Evolutionary conservation across 1,284 basidiomycete species (phyloP).

Genomic region (Neonothopanus nambi): DNA sequence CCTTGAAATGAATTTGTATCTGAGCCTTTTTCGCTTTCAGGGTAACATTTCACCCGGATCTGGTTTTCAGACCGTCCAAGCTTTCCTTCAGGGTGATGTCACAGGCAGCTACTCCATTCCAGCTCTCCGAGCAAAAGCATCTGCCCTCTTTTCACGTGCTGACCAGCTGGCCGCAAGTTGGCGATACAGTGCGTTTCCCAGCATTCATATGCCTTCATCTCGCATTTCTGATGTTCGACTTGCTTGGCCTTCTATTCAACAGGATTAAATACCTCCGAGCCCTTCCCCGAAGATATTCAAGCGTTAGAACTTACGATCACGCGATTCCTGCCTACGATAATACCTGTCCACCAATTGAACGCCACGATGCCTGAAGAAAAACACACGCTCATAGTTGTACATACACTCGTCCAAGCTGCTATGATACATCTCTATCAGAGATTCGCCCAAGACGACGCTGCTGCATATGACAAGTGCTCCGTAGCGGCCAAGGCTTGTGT

Average conservation of each 20-base stretch:
- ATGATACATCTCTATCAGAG: slow-evolving; percentile 65
- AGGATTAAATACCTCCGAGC: slow-evolving; percentile 44
- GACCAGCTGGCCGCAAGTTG: slow-evolving; percentile 58
- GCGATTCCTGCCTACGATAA: slow-evolving; percentile 60
- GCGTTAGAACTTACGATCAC: slow-evolving; percentile 61
- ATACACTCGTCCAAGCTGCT: slow-evolving; percentile 68
- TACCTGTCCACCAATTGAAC: slow-evolving; percentile 65
- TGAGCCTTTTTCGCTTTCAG: slow-evolving; percentile 32
- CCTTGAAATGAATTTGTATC: neutral
- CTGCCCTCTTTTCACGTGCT: slow-evolving; percentile 70
- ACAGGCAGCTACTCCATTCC: slow-evolving; percentile 59
- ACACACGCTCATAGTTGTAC: slow-evolving; percentile 56
- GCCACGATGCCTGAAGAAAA: slow-evolving; percentile 58
- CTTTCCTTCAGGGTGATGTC: slow-evolving; percentile 61
- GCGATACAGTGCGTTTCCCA: slow-evolving; percentile 50
- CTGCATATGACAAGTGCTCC: slow-evolving; percentile 65
- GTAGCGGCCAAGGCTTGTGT: slow-evolving; percentile 59
- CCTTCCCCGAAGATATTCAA: slow-evolving; percentile 57
- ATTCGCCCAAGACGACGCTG: slow-evolving; percentile 57
- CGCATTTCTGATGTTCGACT: slow-evolving; percentile 21
- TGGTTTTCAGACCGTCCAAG: slow-evolving; percentile 56
- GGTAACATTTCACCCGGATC: slow-evolving; percentile 52
- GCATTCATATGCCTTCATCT: too few species aligned
- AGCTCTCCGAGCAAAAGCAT: slow-evolving; percentile 70
- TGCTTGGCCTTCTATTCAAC: slow-evolving; percentile 1